Evolutionary conservation across 345 rosid species (phyloP).

Genomic region (Sisymbrium altissimum): DNA sequence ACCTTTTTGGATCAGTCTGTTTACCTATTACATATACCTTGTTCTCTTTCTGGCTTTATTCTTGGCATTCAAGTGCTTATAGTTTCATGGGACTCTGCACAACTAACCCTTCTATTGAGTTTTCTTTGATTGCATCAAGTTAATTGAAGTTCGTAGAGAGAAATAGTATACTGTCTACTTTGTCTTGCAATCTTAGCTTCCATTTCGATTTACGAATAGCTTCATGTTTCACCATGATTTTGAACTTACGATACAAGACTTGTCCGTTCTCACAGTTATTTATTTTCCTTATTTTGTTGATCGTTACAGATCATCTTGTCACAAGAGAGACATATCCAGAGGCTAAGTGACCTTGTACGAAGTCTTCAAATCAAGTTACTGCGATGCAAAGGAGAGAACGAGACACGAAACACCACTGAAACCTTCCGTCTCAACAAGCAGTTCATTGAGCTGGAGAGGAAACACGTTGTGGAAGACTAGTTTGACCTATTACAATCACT

Average conservation of each 20-base stretch:
- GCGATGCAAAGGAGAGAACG: conserved; percentile 50
- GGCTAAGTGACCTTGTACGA: conserved; percentile 65
- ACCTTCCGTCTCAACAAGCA: conserved; percentile 36
- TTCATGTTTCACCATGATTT: neutral
- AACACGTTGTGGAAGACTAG: conserved; percentile 57
- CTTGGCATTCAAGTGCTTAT: neutral
- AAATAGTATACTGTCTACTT: too few relatives aligned
- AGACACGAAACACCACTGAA: conserved; percentile 39
- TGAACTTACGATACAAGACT: neutral
- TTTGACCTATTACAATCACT: conserved; percentile 5
- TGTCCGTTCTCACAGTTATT: neutral
- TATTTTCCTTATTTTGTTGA: neutral
- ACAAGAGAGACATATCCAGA: conserved; percentile 78
- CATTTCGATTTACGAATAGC: neutral
- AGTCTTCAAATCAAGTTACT: conserved; percentile 56
- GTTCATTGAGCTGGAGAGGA: conserved; percentile 55
- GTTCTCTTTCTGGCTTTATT: neutral
- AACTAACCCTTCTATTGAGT: neutral
- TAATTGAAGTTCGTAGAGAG: too few relatives aligned
- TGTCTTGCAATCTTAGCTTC: neutral
- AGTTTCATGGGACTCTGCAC: neutral
- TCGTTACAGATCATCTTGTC: conserved; percentile 69
- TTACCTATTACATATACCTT: neutral
- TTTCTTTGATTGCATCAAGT: too few relatives aligned
- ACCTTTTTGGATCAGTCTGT: neutral